Base-by-base conservation (phyloP, 2,329 filamentous ascomycete genomes). In the Periconia sp. region DNA sequence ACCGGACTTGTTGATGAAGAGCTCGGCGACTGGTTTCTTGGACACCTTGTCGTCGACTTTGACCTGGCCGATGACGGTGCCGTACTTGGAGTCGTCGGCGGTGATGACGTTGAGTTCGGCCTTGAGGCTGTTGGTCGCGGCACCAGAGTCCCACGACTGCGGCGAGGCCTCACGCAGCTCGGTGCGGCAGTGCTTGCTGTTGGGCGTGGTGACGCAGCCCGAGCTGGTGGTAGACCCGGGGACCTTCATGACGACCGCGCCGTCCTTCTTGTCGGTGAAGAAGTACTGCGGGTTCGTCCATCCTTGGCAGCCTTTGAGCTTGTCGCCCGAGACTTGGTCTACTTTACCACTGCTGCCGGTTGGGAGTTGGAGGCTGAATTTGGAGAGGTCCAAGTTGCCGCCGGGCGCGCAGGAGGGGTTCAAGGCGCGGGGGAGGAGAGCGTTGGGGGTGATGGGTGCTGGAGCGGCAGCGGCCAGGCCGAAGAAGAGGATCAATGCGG, bases 141-240 rank as follows among this genome's bases (percentile, higher is more conserved):
- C 60, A 11, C 63, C 69, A 8, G 75, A 72, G 42, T 67, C 61
- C 74, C 75, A 64, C 1, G 73, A 74, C 9, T 46, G 47, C 2
- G 62, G 62, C 30, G 47, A 61, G 15, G 48, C 52, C 62, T 79
- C 76, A 17, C 75, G 74, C 13, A 79, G 63, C 59, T 78, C 76
- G 10, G 73, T 76, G 27, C 74, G 75, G 58, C 76, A 78, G 57
- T 78, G 76, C 44, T 71, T 52, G 60, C 74, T 76, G 63, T 76
- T 69, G 1, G 67, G 55, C 0, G 76, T 78, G 2, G 68, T 77
- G 8, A 76, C 74, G 54, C 75, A 78, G 8, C 59, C 62, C 1
- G 70, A 59, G 30, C 50, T 60, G 15, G 57, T 55, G 1, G 68
- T 62, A 10, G 69, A 70, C 9, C 74, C 74, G 1, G 74, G 73